These are phyloP conservation scores for Pisolithus marmoratus DNA, from an alignment of 768 basidiomycete genomes.

Conservation along the genomic window DNA sequence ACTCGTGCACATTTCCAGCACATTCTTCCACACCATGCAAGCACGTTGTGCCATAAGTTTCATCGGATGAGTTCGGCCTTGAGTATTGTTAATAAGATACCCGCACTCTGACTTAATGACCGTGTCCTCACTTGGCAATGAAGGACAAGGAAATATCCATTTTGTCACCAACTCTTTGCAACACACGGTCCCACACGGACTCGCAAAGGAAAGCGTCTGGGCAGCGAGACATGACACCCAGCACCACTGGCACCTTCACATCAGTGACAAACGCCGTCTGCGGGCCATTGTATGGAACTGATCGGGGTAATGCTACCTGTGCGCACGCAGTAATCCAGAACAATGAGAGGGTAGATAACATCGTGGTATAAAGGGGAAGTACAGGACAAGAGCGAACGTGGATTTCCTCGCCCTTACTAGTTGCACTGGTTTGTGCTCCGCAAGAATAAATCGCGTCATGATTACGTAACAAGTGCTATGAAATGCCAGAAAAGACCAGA, in stretches of 20 bases:
- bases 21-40: conserved; percentile 80
- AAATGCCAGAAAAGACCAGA: conserved; percentile 1
- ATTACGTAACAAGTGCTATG: conserved; percentile 20
- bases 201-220: conserved; percentile 86
- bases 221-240: conserved; percentile 67
- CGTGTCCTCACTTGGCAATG: conserved; percentile 58
- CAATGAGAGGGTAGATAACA: conserved; percentile 15
- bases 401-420: neutral
- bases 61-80: conserved; percentile 60
- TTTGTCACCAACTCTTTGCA: conserved; percentile 55
- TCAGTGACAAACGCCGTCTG: conserved; percentile 10
- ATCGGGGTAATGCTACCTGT: conserved; percentile 9
- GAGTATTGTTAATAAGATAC: conserved; percentile 8
- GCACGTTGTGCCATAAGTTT: conserved; percentile 75
- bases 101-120: conserved; percentile 2
- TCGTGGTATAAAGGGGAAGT: conserved; percentile 8
- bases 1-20: conserved; percentile 82
- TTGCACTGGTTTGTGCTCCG: too few species aligned
- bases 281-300: conserved; percentile 17
- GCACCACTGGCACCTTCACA: conserved; percentile 43
- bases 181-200: conserved; percentile 64
- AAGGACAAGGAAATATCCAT: conserved; percentile 67
- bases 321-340: conserved; percentile 11
- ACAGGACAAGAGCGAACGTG: conserved; percentile 1
- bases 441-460: conserved; percentile 16